Evolutionary conservation across 176 grass and related monocot genomes (phyloP).

Genomic region (Avena sativa): DNA sequence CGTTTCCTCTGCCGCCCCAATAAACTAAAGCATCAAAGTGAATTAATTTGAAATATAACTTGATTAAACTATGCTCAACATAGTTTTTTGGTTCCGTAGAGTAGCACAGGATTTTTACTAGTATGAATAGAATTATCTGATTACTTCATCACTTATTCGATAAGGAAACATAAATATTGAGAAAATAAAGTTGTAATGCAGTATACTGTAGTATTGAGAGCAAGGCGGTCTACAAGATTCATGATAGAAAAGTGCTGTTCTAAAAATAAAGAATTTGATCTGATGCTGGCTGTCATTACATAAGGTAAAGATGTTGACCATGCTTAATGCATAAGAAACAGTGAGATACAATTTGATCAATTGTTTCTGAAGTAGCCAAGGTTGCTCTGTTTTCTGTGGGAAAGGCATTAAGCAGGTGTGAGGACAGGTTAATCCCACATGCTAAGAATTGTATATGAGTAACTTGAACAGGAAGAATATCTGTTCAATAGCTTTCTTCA

Average conservation of each 20-base stretch:
- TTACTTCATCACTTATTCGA: neutral
- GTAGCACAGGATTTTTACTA: neutral
- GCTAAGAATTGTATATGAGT: conserved; percentile 16
- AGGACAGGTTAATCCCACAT: neutral
- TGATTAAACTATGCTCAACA: neutral
- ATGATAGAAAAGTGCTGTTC: neutral
- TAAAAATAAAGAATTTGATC: neutral
- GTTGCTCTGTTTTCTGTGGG: conserved; percentile 21
- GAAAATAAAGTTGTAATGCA: neutral
- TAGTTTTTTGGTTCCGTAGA: neutral
- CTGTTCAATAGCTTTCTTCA: conserved; percentile 25
- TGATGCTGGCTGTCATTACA: neutral
- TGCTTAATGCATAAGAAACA: conserved; percentile 7
- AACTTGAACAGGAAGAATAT: neutral
- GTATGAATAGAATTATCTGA: conserved; percentile 1
- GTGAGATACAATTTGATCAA: neutral
- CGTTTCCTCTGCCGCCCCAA: neutral
- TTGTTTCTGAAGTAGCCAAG: conserved; percentile 12
- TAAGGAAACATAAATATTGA: conserved; percentile 10
- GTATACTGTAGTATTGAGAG: conserved; percentile 10
- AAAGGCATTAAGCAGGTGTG: neutral
- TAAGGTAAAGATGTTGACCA: conserved; percentile 2
- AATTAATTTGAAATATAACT: neutral
- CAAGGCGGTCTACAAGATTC: neutral
- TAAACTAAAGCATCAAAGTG: neutral